Evolutionary conservation across 176 grass and related monocot species (phyloP), one percentile per base, ranked within the genome.

Genomic region (Elaeis guineensis): DNA sequence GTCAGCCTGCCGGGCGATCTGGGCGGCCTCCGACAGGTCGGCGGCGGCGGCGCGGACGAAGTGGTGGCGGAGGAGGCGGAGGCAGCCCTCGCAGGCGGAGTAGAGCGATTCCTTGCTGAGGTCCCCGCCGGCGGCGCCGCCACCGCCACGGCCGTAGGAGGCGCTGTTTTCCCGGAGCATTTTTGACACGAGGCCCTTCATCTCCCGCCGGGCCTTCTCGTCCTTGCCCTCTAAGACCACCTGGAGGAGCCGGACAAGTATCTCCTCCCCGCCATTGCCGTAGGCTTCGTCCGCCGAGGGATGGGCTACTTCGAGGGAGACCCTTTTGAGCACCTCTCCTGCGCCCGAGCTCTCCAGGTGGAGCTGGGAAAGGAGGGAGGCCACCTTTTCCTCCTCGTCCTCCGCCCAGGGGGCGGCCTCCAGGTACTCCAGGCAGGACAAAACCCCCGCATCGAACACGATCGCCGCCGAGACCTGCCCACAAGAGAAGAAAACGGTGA

Each of bases 201-300:
- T 98, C 61, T 98, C 94, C 61, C 85, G 83, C 69, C 94, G 77
- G 0, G 94, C 94, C 70, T 98, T 98, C 16, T 98, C 94, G 16
- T 98, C 94, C 71, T 98, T 98, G 19, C 94, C 94, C 76, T 98
- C 85, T 30, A 98, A 67, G 20, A 98, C 94, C 9, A 98, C 88
- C 64, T 98, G 88, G 59, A 98, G 65, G 60, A 98, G 81, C 70
- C 94, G 78, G 6, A 93, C 76, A 9, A 98, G 70, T 19, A 98
- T 80, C 74, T 92, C 93, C 80, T 98, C 94, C 0, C 88, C 35
- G 35, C 35, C 35, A 44, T 51, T 68, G 0, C 50, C 77, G 9
- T 57, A 64, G 3, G 77, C 55, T 23, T 92, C 84, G 15, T 91
- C 87, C 0, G 53, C 65, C 20, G 58, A 50, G 14, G 35, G 11